Conservation (phyloP, 257 asterid genomes). For the Phtheirospermum japonicum region DNA sequence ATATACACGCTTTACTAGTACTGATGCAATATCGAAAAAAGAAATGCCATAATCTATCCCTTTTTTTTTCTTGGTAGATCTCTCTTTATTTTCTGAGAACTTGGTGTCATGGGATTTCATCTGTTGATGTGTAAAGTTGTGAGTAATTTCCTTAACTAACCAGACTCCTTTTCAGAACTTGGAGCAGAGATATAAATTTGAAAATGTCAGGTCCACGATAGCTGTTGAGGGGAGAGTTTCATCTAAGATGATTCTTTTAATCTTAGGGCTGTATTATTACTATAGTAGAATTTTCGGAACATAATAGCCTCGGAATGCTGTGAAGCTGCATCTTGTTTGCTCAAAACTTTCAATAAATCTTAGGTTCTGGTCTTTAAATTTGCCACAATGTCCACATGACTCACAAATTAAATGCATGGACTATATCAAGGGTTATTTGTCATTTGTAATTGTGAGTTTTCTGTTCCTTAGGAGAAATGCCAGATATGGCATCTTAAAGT, state of each 20-base stretch:
- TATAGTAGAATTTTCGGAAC: too few relatives aligned
- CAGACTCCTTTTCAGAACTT: background rate
- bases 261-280: background rate
- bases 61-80: background rate
- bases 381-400: too few relatives aligned
- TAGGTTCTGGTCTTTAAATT: too few relatives aligned
- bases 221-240: background rate
- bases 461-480: too few relatives aligned
- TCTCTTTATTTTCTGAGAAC: background rate
- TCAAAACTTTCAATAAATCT: background rate
- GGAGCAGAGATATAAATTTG: conserved; percentile 7
- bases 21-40: background rate
- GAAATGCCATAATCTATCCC: background rate
- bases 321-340: background rate
- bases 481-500: too few relatives aligned
- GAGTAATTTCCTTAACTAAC: background rate
- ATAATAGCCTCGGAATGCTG: conserved; percentile 2
- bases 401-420: too few relatives aligned
- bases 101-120: conserved; percentile 11
- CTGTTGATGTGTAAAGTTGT: background rate
- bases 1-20: background rate
- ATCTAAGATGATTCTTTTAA: background rate
- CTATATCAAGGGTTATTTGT: too few relatives aligned
- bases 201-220: conserved; percentile 7
- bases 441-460: too few relatives aligned